Conservation (phyloP, 202 grass and related monocot species). For the Setaria viridis region DNA sequence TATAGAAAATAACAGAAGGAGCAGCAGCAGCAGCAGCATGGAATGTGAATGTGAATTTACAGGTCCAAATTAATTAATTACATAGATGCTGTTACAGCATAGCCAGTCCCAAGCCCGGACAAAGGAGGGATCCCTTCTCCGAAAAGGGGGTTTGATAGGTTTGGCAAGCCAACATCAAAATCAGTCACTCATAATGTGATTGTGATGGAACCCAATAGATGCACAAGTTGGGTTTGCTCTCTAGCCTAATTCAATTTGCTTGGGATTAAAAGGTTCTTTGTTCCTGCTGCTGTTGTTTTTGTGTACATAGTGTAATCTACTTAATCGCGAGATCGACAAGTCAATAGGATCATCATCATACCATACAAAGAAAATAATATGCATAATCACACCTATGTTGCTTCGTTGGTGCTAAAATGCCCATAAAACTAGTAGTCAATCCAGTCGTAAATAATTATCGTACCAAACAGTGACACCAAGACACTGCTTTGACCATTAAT, state of each 20-base stretch:
- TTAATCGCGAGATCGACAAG: background rate
- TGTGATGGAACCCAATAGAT: background rate
- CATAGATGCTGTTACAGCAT: no score
- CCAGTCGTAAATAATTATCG: no score
- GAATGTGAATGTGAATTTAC: conserved; percentile 25
- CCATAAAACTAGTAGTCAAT: no score
- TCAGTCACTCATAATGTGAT: background rate
- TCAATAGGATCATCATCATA: conserved; percentile 10
- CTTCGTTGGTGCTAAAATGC: no score
- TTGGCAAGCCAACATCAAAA: background rate
- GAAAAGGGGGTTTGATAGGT: background rate
- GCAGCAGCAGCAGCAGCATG: background rate
- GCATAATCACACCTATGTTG: no score
- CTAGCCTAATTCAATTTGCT: background rate
- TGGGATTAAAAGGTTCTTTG: background rate
- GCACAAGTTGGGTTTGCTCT: background rate
- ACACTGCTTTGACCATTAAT: background rate
- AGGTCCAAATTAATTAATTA: conserved; percentile 33
- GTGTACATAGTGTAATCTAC: background rate
- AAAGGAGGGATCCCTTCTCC: no score
- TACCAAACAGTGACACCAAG: background rate
- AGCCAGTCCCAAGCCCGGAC: no score
- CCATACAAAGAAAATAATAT: background rate
- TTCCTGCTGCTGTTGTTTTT: background rate
- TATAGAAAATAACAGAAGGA: conserved; percentile 8